Evolutionary conservation across 2,329 filamentous ascomycete genomes (phyloP), one percentile per base, ranked within the genome.

Genomic region (Phialophora macrospora): DNA sequence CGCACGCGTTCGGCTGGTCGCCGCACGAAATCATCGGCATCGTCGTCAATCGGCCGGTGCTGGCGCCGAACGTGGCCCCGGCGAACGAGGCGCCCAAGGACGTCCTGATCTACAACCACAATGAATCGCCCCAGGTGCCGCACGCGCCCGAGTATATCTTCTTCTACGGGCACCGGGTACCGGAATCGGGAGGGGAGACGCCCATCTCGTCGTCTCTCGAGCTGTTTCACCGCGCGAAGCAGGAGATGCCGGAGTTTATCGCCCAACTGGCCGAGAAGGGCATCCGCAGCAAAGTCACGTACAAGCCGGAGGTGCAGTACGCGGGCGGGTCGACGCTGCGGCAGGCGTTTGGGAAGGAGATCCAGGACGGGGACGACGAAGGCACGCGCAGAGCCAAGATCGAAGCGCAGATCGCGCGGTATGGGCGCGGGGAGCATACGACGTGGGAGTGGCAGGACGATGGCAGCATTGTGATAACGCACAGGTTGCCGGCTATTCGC

Each of bases 1-100:
- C 80, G 0, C 81, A 83, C 63, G 80, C 81, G 0, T 84, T 84
- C 68, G 80, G 80, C 0, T 81, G 77, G 66, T 74, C 69, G 1
- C 80, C 81, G 1, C 82, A 84, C 60, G 82, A 83, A 67, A 82
- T 82, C 62, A 84, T 84, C 56, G 82, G 82, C 0, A 83, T 83
- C 52, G 80, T 83, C 0, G 80, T 83, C 5, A 74, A 82, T 55
- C 72, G 82, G 49, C 81, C 81, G 0, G 48, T 78, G 2, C 75
- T 81, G 3, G 80, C 80, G 2, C 77, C 77, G 4, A 81, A 81
- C 62, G 78, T 81, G 1, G 78, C 79, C 1, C 81, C 81, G 0
- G 82, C 82, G 3, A 84, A 83, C 62, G 80, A 83, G 70, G 76
- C 80, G 2, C 80, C 81, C 0, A 81, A 81, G 67, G 77, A 81